Evolutionary conservation across 768 basidiomycete species (phyloP), one percentile per base, ranked within the genome.

Genomic region (Cystoderma amianthinum): DNA sequence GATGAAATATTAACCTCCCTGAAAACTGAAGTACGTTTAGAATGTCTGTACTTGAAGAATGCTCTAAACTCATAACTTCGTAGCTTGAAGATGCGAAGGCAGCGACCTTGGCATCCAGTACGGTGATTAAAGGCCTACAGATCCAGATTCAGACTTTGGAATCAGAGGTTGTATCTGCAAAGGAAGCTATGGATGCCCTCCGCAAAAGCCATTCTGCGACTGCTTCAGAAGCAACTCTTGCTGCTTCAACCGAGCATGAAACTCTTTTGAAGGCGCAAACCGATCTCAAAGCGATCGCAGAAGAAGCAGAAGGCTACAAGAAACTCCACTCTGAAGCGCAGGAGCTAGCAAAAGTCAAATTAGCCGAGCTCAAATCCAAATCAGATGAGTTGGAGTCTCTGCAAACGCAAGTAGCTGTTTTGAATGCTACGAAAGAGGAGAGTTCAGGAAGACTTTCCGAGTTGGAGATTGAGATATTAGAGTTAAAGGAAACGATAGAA

Each of bases 401-500:
- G 16, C 62, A 69, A 39, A 48, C 65, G 2, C 75, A 82, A 51
- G 45, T 87, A 10, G 58, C 55, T 3, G 62, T 61, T 22, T 64
- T 88, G 45, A 78, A 75, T 56, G 56, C 55, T 10, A 82, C 86
- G 59, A 82, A 78, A 52, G 85, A 84, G 51, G 86, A 88, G 44
- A 78, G 64, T 32, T 74, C 80, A 6, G 67, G 63, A 53, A 87
- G 80, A 59, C 64, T 90, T 3, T 86, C 85, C 0, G 88, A 92
- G 51, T 67, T 89, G 18, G 89, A 92, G 63, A 64, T 92, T 38
- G 86, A 91, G 55, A 71, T 89, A 32, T 59, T 90, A 43, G 88
- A 91, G 61, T 53, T 82, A 45, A 85, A 72, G 57, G 88, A 92
- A 55, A 66, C 66, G 32, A 75, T 77, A 46, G 88, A 90, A 49